Base-by-base conservation (phyloP, 805 yeast species). In the Komagataella ulmi region DNA sequence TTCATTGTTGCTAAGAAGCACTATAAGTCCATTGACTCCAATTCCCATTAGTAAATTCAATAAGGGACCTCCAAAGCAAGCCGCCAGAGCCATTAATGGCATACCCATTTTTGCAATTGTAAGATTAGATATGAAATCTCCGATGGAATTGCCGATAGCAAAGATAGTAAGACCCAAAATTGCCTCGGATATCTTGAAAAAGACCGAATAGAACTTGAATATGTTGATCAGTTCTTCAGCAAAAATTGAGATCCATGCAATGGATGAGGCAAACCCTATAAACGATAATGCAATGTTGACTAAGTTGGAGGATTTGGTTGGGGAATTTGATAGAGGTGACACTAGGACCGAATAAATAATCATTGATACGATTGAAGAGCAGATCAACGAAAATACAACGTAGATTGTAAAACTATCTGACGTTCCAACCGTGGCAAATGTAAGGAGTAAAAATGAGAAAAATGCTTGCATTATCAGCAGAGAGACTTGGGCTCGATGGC, bases 61-160 rank as follows among this genome's bases (percentile, higher is more conserved):
- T 53, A 91, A 66, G 0, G 98, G 98, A 1, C 97, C 88, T 0
- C 97, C 98, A 63, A 90, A 85, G 61, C 98, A 90, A 0, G 97
- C 97, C 24, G 93, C 86, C n/a, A 93, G 71, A 0, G 97, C 97
- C 85, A 91, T 85, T 48, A 85, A 74, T 0, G 96, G 87, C 67
- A 79, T 81, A 0, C 96, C 96, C 74, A 87, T 76, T 53, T 71
- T 71, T 0, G 96, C 89, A 23, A 91, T 78, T 0, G 95, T 84
- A 43, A 84, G 64, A 58, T 91, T 88, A 0, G 97, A 84, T 1
- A 90, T 81, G 48, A 90, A 69, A 61, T 91, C 99, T 5, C 98
- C 97, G 6, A 86, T 69, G 1, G 97, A 90, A 64, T 91, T 93
- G 3, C 99, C 98, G 53, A 91, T 68, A 0, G 98, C 96, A 64